These are phyloP conservation scores for Phytophthora niederhauseri DNA, from an alignment of 352 stramenopile genomes.

Conservation along the genomic window DNA sequence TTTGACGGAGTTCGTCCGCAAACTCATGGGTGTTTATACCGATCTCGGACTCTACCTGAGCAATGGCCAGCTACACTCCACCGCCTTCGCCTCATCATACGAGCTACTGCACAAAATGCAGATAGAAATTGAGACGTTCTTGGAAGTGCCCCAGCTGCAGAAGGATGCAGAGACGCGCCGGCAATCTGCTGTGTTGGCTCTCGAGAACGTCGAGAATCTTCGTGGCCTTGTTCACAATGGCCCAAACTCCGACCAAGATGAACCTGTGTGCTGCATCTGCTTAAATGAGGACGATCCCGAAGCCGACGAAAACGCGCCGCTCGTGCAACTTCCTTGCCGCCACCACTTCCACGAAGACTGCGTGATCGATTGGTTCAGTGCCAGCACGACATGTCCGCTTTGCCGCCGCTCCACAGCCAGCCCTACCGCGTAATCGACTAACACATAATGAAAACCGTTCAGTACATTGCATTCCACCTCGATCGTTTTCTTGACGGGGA, in stretches of 20 bases:
- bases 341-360: conserved; percentile 76
- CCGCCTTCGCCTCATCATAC: conserved; percentile 23
- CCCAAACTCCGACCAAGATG: not conserved
- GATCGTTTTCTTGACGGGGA: not conserved
- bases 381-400: conserved; percentile 62
- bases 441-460: not conserved
- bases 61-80: conserved; percentile 31
- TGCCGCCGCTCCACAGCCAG: conserved; percentile 41
- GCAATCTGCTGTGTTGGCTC: conserved; percentile 46
- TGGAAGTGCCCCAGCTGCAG: conserved; percentile 48
- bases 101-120: conserved; percentile 32
- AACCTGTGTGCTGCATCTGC: conserved; percentile 53
- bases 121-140: conserved; percentile 43
- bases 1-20: conserved; percentile 52
- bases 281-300: conserved; percentile 39
- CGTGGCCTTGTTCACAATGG: not conserved
- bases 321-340: conserved; percentile 52
- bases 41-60: conserved; percentile 55
- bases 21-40: conserved; percentile 54
- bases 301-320: conserved; percentile 11
- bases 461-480: not conserved
- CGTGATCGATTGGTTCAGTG: conserved; percentile 70
- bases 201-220: conserved; percentile 36
- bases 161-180: conserved; percentile 46
- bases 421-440: conserved; percentile 15